phyloP scores from a whole-genome alignment of 1,284 basidiomycete species.

The Trichosporon inkin region DNA sequence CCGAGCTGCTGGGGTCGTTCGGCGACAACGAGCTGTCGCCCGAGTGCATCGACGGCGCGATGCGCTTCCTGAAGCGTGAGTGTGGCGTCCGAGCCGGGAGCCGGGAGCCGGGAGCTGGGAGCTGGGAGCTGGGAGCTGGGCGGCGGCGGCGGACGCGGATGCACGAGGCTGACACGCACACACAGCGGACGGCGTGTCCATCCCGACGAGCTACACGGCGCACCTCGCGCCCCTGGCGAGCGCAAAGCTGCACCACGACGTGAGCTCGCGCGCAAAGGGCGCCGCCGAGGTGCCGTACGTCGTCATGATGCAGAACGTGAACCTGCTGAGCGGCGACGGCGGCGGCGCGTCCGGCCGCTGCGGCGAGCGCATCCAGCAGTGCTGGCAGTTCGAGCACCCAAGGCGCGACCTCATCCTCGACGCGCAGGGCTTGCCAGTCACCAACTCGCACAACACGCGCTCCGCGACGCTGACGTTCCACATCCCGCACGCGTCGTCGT shows the following conservation, averaged over 20 bases:
- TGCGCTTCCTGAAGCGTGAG: constrained; percentile 81
- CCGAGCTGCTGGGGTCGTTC: constrained; percentile 93
- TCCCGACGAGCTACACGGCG: constrained; percentile 92
- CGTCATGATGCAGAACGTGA: constrained; percentile 92
- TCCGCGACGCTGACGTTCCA: constrained; percentile 78
- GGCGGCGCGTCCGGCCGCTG: constrained; percentile 59
- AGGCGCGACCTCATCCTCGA: constrained; percentile 71
- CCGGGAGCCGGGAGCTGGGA: not conserved
- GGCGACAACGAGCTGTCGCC: constrained; percentile 98
- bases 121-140: too few relatives aligned
- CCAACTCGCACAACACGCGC: constrained; percentile 82
- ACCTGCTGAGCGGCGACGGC: constrained; percentile 71
- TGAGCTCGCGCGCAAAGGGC: constrained; percentile 51
- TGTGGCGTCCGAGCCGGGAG: constrained; percentile 12
- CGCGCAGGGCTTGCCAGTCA: constrained; percentile 67
- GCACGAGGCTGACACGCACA: too few relatives aligned
- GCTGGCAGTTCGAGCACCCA: constrained; percentile 97
- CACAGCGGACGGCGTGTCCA: constrained; percentile 83
- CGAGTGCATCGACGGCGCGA: constrained; percentile 93
- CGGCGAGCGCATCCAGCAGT: constrained; percentile 82
- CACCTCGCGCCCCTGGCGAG: constrained; percentile 90
- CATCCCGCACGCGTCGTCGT: constrained; percentile 88
- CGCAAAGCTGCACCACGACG: constrained; percentile 83
- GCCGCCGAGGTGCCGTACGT: constrained; percentile 94
- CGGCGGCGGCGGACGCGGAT: too few relatives aligned